phyloP scores from a whole-genome alignment of 2,329 filamentous ascomycete genomes.

The Ramularia endophylla region DNA sequence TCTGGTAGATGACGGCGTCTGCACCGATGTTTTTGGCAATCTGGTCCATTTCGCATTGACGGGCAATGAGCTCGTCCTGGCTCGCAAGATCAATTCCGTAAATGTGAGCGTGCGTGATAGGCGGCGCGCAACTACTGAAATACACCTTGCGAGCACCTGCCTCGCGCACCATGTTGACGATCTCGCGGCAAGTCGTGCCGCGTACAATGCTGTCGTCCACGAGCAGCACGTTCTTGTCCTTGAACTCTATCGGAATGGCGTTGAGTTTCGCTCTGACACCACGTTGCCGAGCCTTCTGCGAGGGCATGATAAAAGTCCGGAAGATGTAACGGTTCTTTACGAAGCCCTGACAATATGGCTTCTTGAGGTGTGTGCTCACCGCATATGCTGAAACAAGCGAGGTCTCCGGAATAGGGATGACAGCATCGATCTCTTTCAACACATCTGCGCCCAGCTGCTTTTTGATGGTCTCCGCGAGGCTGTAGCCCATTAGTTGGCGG shows the following conservation, averaged over 20 bases:
- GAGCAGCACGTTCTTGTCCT: slow-evolving; percentile 70
- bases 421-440: slow-evolving; percentile 71
- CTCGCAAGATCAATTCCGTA: slow-evolving; percentile 75
- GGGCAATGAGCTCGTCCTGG: slow-evolving; percentile 64
- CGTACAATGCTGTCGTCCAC: slow-evolving; percentile 89
- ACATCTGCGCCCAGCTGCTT: slow-evolving; percentile 61
- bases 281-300: slow-evolving; percentile 73
- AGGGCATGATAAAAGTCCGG: slow-evolving; percentile 82
- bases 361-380: slow-evolving; percentile 67
- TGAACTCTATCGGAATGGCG: slow-evolving; percentile 79
- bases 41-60: slow-evolving; percentile 54
- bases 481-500: slow-evolving; percentile 79
- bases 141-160: slow-evolving; percentile 76
- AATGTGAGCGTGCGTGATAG: slow-evolving; percentile 78
- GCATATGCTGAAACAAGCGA: slow-evolving; percentile 73
- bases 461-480: slow-evolving; percentile 68
- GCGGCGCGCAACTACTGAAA: slow-evolving; percentile 75
- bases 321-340: slow-evolving; percentile 89
- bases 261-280: slow-evolving; percentile 86
- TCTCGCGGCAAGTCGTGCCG: slow-evolving; percentile 74
- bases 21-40: slow-evolving; percentile 66
- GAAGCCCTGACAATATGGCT: slow-evolving; percentile 74
- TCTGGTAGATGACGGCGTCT: slow-evolving; percentile 71
- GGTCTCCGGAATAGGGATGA: slow-evolving; percentile 81
- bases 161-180: slow-evolving; percentile 78